A percentile compares a stretch with the other conserved stretches of the same genome.
Evolutionary conservation across 2,329 filamentous ascomycete species (phyloP).

Genomic region (Alternaria conjuncta): DNA sequence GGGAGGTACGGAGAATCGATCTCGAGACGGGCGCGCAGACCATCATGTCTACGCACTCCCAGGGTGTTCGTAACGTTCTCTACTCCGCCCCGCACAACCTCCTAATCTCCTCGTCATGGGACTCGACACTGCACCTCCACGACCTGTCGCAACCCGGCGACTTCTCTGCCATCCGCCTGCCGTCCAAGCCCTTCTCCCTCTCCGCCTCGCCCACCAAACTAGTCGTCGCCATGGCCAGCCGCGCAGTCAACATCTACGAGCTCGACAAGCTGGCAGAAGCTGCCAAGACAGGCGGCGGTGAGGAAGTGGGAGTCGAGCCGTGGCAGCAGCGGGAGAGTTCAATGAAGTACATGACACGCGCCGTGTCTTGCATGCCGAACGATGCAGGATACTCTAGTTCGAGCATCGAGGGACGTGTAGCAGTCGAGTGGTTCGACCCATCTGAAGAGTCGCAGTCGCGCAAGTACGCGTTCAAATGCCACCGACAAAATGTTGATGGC

Average conservation of each 20-base stretch:
- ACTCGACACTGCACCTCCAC: slow-evolving; percentile 87
- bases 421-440: slow-evolving; percentile 97
- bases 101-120: slow-evolving; percentile 91
- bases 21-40: slow-evolving; percentile 74
- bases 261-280: slow-evolving; percentile 67
- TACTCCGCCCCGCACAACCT: slow-evolving; percentile 79
- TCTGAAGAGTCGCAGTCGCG: slow-evolving; percentile 83
- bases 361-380: slow-evolving; percentile 94
- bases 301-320: slow-evolving; percentile 66
- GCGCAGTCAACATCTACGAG: slow-evolving; percentile 95
- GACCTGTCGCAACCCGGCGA: slow-evolving; percentile 61
- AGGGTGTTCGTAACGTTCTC: slow-evolving; percentile 81
- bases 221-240: slow-evolving; percentile 93
- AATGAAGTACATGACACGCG: slow-evolving; percentile 93
- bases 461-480: slow-evolving; percentile 99
- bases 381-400: slow-evolving; percentile 92
- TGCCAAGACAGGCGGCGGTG: slow-evolving; percentile 25
- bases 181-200: slow-evolving; percentile 88
- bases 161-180: slow-evolving; percentile 73
- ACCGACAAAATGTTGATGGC: slow-evolving; percentile 75
- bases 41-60: slow-evolving; percentile 77
- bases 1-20: slow-evolving; percentile 82
- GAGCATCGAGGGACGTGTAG: slow-evolving; percentile 93
- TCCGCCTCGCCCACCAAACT: slow-evolving; percentile 80
- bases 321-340: slow-evolving; percentile 95